Base-by-base conservation (phyloP, 108 stramenopile genomes). In the Skeletonema costatum region DNA sequence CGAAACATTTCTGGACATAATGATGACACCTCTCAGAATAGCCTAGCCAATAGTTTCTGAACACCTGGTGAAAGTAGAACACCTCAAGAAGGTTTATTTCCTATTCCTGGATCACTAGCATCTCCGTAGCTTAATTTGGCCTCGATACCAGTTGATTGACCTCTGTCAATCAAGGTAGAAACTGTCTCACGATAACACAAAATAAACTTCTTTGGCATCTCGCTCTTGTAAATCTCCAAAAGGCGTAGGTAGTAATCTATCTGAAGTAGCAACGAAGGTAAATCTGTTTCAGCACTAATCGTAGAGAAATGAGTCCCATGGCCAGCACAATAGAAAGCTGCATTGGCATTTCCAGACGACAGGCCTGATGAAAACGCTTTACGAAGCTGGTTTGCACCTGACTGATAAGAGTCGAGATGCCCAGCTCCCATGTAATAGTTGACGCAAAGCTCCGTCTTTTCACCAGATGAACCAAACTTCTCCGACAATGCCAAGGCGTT, bases 11-110 rank as follows among this genome's bases (percentile, higher is more conserved):
- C 25, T 63, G 0, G 4, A 0, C 16, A 29, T 29, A 63, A 13
- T 63, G 62, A 17, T 63, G n/a, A 36, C 62, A 63, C 8, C 62
- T 32, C 62, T 63, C 36, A 29, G 36, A 8, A 7, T 63, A 63
- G 1, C 62, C 62, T 32, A 63, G 7, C 62, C 62, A 63, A 8
- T 38, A 63, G 19, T n/a, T 38, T 33, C 38, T n/a, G 62, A 33
- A n/a, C 6, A 21, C 62, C 19, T 36, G 19, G 5, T 63, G 32
- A 16, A 63, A 16, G 62, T 60, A 63, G 62, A 29, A 51, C 4
- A 19, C 6, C 17, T 51, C 17, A 3, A 19, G 16, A n/a, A n/a
- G 32, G 32, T 6, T 63, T 32, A 3, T 31, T 29, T 1, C 59
- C 59, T 30, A 13, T 25, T 25, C 25, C 25, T 25, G 25, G 25